Evolutionary conservation across 257 asterid species (phyloP), one percentile per base, ranked within the genome.

Genomic region (Euphrasia confusa): DNA sequence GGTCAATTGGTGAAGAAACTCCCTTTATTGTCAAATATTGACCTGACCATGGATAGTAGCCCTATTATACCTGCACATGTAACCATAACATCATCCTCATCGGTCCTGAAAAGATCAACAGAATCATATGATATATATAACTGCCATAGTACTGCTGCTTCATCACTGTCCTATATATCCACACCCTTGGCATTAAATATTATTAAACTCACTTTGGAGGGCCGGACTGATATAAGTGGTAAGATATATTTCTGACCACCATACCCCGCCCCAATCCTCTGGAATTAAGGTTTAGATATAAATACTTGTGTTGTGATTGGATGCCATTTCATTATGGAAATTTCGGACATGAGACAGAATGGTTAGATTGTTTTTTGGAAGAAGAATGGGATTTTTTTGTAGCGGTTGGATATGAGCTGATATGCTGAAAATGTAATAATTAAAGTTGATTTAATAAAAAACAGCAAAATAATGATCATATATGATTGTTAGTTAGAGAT

Each of bases 201-300:
- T 35, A 70, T 68, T 48, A 78, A 77, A 40, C 90, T 90, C 74
- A 74, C 79, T 27, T 71, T 87, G 81, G 89, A 84, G 75, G 97
- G 96, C 26, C 92, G 96, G 64, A 77, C 76, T 54, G 91, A 87
- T 54, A 59, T 83, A 54, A 70, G 64, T n/a, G 97, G 97, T 90
- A 77, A 67, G 87, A 72, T 56, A 45, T 45, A 11, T 45, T 2
- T 45, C 52, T 45, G 52, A n/a, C 52, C 52, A 45, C 15, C 52
- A 45, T n/a, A 11, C 17, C 7, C 5, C 52, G 6, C 52, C 17
- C 52, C 17, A n/a, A 1, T n/a, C 52, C 52, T 45, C n/a, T 45
- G 52, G 52, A 2, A 45, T 11, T 11, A 45, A 45, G 52, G 52
- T 1, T 45, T 11, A 15, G 17, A 11, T 45, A 45, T 35, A 5